Evolutionary conservation across 202 grass and related monocot species (phyloP).

Genomic region (Brachypodium distachyon): DNA sequence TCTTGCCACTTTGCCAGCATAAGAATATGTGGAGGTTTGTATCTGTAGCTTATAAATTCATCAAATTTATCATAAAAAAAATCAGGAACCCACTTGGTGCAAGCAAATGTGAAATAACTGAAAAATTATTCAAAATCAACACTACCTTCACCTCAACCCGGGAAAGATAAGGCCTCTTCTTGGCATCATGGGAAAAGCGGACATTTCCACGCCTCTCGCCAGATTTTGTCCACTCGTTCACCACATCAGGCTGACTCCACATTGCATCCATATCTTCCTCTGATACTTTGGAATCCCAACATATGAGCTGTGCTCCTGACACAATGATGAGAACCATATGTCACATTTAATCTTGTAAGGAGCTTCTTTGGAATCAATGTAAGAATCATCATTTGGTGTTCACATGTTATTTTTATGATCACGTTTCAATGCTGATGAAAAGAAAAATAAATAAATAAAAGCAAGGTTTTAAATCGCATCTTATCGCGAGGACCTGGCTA

Average conservation of each 20-base stretch:
- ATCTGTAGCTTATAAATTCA: not conserved
- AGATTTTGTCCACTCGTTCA: slow-evolving; percentile 87
- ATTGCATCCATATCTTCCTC: slow-evolving; percentile 67
- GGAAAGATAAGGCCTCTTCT: slow-evolving; percentile 97
- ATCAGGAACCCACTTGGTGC: not conserved
- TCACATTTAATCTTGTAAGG: not conserved
- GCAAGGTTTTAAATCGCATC: too few species aligned
- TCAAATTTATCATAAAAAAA: not conserved
- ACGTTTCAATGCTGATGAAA: not conserved
- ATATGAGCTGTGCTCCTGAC: slow-evolving; percentile 56
- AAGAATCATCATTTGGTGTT: not conserved
- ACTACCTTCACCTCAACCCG: slow-evolving; percentile 91
- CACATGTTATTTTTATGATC: not conserved
- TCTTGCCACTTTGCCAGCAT: not conserved
- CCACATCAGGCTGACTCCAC: slow-evolving; percentile 75
- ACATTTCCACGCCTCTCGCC: slow-evolving; percentile 83
- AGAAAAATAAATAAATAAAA: not conserved
- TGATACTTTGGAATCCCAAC: slow-evolving; percentile 85
- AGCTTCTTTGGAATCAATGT: not conserved
- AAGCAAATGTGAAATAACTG: not conserved
- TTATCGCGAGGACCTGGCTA: too few species aligned
- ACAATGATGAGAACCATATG: slow-evolving; percentile 20
- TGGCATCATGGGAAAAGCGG: slow-evolving; percentile 68
- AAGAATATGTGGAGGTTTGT: not conserved
- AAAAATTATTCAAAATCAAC: not conserved